phyloP scores from a whole-genome alignment of 148 eudicot species.

The Cornus kousa region DNA sequence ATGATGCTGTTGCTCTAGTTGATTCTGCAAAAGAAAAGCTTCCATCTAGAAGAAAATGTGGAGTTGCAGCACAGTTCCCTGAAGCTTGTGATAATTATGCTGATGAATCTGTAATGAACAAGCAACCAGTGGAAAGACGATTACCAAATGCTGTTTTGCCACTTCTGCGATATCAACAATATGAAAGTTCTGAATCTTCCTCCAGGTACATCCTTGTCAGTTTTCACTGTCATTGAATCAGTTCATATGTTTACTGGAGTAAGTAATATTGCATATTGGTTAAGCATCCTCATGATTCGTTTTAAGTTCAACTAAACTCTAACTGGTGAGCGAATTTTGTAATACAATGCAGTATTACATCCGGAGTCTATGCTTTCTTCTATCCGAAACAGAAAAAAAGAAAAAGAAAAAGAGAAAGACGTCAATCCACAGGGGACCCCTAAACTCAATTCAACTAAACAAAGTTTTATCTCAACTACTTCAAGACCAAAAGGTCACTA shows the following conservation, averaged over 20 bases:
- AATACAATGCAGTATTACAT: neutral
- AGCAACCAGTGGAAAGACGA: slow-evolving; percentile 46
- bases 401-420: neutral
- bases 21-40: slow-evolving; percentile 41
- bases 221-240: slow-evolving; percentile 1
- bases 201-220: slow-evolving; percentile 55
- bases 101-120: slow-evolving; percentile 30
- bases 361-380: neutral
- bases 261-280: neutral
- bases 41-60: slow-evolving; percentile 35
- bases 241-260: neutral
- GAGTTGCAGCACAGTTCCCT: slow-evolving; percentile 22
- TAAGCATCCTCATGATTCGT: neutral
- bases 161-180: slow-evolving; percentile 55
- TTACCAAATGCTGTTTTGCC: slow-evolving; percentile 58
- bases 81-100: slow-evolving; percentile 26
- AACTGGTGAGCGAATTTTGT: neutral
- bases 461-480: too few species aligned
- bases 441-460: neutral
- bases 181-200: slow-evolving; percentile 79
- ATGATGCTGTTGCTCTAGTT: slow-evolving; percentile 29
- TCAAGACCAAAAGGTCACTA: too few species aligned
- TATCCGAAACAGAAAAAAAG: neutral
- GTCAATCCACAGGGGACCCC: neutral
- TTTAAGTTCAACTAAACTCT: neutral